Evolutionary conservation across 2,329 filamentous ascomycete genomes (phyloP), one percentile per base, ranked within the genome.

Genomic region (Emergomyces orientalis): DNA sequence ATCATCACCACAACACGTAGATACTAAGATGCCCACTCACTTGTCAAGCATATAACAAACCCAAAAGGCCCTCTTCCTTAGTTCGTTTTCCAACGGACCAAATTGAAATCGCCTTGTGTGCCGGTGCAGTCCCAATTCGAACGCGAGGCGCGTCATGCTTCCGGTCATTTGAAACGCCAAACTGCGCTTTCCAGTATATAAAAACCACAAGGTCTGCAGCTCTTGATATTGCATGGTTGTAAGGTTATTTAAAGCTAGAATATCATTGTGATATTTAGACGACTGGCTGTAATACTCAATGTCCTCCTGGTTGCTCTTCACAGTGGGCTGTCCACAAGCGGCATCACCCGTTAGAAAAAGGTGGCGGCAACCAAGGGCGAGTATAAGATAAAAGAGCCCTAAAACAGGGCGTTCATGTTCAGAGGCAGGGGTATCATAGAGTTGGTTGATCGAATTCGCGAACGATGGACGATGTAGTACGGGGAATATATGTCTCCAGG

Each of bases 31-130:
- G 13, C 11, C 30, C 3, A 37, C 30, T 25, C 54, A 56, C 54
- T 63, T 63, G 55, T 63, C 64, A 37, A 65, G 64, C 27, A 65
- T 64, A 59, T 65, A 65, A 27, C 63, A 64, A 34, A 65, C 64
- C 64, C 64, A 65, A 25, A 65, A 65, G 8, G 49, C 57, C 49
- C 64, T 49, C 49, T 65, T 65, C 11, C 64, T 63, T 32, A 65
- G 32, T 43, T 65, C 64, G 14, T 60, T 65, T 32, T 54, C 52
- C 25, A 65, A 54, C 9, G 64, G 64, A 3, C 63, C 60, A 17
- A 65, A 65, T 39, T 65, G 60, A 22, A 65, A 65, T 54, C 64
- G 43, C 41, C 63, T 64, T 0, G 64, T 64, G 30, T 65, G 63
- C n/a, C 63, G 59, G 34, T 65, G 64, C 34, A 65, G 39, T 7